Evolutionary conservation across 179 eudicot genomes (phyloP).

Genomic region (Sideroxylon spinosum): DNA sequence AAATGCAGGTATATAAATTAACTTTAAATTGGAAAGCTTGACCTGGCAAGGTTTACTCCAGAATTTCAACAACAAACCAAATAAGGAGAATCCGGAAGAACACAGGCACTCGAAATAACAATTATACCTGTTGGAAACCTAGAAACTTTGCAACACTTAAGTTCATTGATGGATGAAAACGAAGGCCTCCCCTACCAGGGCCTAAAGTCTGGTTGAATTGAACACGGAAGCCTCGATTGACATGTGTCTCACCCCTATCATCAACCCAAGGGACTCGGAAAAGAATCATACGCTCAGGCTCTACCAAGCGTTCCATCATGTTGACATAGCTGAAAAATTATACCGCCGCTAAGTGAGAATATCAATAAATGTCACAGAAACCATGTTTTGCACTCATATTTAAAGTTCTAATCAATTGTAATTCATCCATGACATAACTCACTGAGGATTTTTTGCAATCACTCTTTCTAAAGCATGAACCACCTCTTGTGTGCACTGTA

Average conservation of each 20-base stretch:
- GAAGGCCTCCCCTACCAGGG: constrained; percentile 97
- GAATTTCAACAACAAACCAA: neutral
- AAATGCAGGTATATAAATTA: neutral
- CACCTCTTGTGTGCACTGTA: constrained; percentile 90
- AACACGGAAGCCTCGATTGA: constrained; percentile 90
- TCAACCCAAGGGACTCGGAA: constrained; percentile 99
- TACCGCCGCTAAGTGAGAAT: constrained; percentile 23
- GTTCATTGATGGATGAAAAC: constrained; percentile 95
- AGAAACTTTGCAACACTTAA: constrained; percentile 91
- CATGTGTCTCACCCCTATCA: constrained; percentile 93
- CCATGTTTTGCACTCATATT: neutral
- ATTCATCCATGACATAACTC: constrained; percentile 30
- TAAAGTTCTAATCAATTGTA: neutral
- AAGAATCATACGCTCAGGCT: constrained; percentile 86
- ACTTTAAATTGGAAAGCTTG: neutral
- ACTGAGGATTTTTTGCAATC: constrained; percentile 85
- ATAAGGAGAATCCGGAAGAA: neutral
- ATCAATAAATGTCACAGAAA: constrained; percentile 16
- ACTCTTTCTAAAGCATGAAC: constrained; percentile 92
- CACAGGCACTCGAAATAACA: constrained; percentile 8
- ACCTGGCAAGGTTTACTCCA: neutral
- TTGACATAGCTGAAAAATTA: constrained; percentile 66
- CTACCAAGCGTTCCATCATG: constrained; percentile 92
- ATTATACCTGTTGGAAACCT: constrained; percentile 87
- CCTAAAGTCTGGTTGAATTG: constrained; percentile 95